These are phyloP conservation scores for Rubia yunnanensis DNA, from an alignment of 257 asterid genomes.

Conservation along the genomic window DNA sequence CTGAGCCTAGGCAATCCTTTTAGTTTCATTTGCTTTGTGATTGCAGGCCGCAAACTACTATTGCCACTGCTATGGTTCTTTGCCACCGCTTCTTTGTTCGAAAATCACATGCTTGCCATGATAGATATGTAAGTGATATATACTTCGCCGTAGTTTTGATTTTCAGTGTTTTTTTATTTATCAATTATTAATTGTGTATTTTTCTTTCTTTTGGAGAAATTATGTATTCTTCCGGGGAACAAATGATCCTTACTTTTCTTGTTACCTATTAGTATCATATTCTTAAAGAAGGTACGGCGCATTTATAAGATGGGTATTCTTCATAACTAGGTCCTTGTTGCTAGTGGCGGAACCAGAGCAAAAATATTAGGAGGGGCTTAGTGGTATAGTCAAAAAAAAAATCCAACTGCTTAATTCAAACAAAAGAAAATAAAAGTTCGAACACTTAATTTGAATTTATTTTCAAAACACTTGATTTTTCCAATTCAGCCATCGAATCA, in stretches of 20 bases:
- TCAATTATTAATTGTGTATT: not conserved
- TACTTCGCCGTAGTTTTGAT: not conserved
- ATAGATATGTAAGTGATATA: constrained; percentile 69
- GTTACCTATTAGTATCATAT: not conserved
- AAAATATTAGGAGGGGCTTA: no score
- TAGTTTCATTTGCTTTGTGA: not conserved
- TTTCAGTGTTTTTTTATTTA: not conserved
- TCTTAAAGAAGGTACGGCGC: not conserved
- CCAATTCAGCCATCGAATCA: no score
- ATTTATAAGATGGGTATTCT: not conserved
- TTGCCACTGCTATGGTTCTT: constrained; percentile 89
- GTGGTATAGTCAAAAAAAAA: no score
- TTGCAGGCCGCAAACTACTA: constrained; percentile 91
- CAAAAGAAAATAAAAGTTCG: no score
- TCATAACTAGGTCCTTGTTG: not conserved
- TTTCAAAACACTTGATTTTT: no score
- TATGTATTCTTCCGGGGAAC: not conserved
- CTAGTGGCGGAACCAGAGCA: no score
- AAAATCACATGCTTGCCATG: constrained; percentile 92
- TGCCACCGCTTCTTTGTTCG: constrained; percentile 92
- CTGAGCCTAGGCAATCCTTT: not conserved
- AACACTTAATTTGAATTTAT: no score
- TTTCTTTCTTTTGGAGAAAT: not conserved
- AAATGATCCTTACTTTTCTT: not conserved
- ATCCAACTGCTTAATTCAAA: no score